Base-by-base conservation (phyloP, 176 grass and related monocot species). In the Rhynchospora breviuscula region DNA sequence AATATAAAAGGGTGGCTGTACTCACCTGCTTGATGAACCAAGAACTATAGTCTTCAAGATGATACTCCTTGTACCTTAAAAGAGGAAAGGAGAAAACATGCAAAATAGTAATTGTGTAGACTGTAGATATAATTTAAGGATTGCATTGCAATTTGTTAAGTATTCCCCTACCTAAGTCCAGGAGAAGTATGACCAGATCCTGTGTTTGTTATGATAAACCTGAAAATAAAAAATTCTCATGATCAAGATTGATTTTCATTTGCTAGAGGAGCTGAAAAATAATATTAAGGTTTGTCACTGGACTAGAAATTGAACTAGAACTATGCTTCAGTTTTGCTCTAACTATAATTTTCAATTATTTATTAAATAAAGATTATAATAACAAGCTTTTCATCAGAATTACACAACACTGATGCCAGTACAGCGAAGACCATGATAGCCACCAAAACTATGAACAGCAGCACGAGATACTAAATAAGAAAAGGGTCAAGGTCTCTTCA, bases 201-300 rank as follows among this genome's bases (percentile, higher is more conserved):
- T 18, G 84, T 90, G 63, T 95, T 99, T 81, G 96, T 99, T 67
- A 99, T 93, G 45, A 99, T 99, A 89, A 99, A 99, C 85, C 96
- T 98, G 87, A 61, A 88, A 85, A 33, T 85, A 82, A 61, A 86
- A 60, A n/a, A 19, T 18, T 72, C 5, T 54, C 73, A 54, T 33
- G 35, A 80, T 80, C 25, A 43, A 63, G 29, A 80, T 60, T 43
- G 26, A 46, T 19, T 80, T 80, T 60, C 23, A 54, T 25, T 56
- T 77, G 51, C 54, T 22, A 77, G 49, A 54, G 23, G 31, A 31
- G 25, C 21, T 77, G 12, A 33, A 77, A 31, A 56, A 52, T 51
- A 6, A 23, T 77, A 45, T 45, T 44, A 70, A 77, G 22, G 48
- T 77, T 53, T 71, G 67, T 46, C 35, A 23, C 56, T 67, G 66